Conservation (phyloP, 495 filamentous ascomycete genomes). For the Tuber melanosporum region DNA sequence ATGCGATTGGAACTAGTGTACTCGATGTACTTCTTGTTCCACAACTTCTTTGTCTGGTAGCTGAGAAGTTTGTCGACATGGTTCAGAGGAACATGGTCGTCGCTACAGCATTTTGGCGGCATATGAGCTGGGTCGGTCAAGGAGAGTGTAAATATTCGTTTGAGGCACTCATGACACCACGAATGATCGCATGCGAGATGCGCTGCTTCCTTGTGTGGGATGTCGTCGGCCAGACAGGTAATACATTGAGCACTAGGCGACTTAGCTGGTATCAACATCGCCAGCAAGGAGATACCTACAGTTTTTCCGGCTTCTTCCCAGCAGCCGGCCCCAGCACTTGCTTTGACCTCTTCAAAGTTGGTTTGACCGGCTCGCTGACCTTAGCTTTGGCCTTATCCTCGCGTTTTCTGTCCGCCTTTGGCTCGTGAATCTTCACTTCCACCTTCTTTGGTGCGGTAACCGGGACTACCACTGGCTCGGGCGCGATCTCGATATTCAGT, state of each 20-base stretch:
- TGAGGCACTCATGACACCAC: constrained; percentile 70
- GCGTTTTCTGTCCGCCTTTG: constrained; percentile 13
- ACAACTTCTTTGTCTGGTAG: constrained; percentile 62
- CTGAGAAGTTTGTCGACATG: constrained; percentile 70
- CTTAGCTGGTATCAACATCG: constrained; percentile 13
- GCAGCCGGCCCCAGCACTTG: constrained; percentile 30
- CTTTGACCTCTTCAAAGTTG: constrained; percentile 25
- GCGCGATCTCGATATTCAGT: constrained; percentile 26
- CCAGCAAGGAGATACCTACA: constrained; percentile 22
- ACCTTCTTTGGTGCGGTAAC: constrained; percentile 9
- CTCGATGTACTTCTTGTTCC: constrained; percentile 71
- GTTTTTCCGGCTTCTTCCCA: constrained; percentile 35
- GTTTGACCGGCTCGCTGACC: constrained; percentile 11
- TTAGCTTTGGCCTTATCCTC: constrained; percentile 16
- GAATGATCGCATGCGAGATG: constrained; percentile 68
- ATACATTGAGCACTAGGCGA: constrained; percentile 57
- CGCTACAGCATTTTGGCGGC: constrained; percentile 71
- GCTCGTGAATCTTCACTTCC: constrained; percentile 16
- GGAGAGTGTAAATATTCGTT: constrained; percentile 63
- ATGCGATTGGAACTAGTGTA: constrained; percentile 66
- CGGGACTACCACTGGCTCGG: constrained; percentile 13
- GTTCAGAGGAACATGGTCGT: constrained; percentile 63
- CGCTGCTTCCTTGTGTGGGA: constrained; percentile 54
- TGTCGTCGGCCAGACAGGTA: constrained; percentile 59
- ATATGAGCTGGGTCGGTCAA: constrained; percentile 68